Percentiles rank a stretch among this genome's conserved stretches.
These are phyloP conservation scores for Aspergillus tubingensis DNA, from an alignment of 2,329 filamentous ascomycete genomes.

Conservation along the genomic window DNA sequence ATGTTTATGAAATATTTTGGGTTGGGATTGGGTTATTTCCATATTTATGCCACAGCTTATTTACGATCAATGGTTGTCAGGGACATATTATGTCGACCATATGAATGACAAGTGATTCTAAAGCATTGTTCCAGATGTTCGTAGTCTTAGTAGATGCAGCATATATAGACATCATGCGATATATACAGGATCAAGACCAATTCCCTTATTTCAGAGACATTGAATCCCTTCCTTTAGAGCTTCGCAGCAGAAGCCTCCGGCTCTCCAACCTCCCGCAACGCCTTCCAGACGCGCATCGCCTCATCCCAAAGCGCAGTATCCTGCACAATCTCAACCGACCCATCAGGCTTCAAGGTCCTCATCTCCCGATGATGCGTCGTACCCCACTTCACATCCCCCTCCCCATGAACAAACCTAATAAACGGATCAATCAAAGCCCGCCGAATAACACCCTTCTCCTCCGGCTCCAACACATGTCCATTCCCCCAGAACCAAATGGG, in stretches of 20 bases:
- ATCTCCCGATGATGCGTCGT: slow-evolving; percentile 37
- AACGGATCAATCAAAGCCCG: slow-evolving; percentile 33
- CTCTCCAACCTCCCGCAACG: slow-evolving; percentile 24
- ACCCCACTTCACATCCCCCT: slow-evolving; percentile 26
- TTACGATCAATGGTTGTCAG: background rate
- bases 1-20: slow-evolving; percentile 11
- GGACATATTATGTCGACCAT: background rate
- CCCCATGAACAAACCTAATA: slow-evolving; percentile 30
- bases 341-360: slow-evolving; percentile 49
- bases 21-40: slow-evolving; percentile 7
- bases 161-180: background rate
- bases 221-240: slow-evolving; percentile 1
- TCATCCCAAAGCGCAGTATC: slow-evolving; percentile 50
- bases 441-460: slow-evolving; percentile 48
- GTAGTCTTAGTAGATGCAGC: background rate
- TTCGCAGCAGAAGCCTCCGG: slow-evolving; percentile 10
- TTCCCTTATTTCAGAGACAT: no score
- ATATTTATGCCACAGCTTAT: slow-evolving; percentile 4
- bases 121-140: background rate
- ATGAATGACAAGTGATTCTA: background rate
- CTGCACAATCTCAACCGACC: slow-evolving; percentile 48
- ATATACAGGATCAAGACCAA: background rate
- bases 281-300: slow-evolving; percentile 52
- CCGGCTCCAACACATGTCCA: slow-evolving; percentile 41
- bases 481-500: slow-evolving; percentile 60